A percentile compares a stretch with the other conserved stretches of the same genome.
phyloP scores from a whole-genome alignment of 148 eudicot species.

The Chenopodium album region DNA sequence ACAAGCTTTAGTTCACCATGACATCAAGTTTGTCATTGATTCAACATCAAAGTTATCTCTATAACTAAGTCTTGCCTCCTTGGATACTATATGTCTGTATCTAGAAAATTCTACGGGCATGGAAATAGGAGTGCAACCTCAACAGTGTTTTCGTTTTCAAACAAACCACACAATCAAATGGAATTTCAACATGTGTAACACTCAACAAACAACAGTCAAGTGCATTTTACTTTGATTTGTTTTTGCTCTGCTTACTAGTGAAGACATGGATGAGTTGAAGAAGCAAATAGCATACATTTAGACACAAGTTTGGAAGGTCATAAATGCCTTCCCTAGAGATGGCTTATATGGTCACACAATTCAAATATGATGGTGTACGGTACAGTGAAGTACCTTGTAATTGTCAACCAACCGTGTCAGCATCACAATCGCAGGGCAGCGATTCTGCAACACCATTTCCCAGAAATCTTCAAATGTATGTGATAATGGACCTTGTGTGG shows the following conservation, averaged over 20 bases:
- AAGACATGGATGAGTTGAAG: neutral
- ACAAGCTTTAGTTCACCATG: neutral
- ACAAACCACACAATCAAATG: neutral
- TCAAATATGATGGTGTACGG: neutral
- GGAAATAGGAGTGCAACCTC: neutral
- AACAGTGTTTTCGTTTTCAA: neutral
- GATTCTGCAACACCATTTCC: slow-evolving; percentile 91
- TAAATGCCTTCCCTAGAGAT: neutral
- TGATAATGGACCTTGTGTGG: slow-evolving; percentile 94
- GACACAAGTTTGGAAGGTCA: neutral
- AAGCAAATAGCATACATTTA: neutral
- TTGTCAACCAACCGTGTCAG: slow-evolving; percentile 84
- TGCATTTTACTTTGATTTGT: neutral
- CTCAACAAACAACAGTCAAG: neutral
- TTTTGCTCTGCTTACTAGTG: neutral
- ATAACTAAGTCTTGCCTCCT: neutral
- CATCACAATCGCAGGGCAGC: slow-evolving; percentile 85
- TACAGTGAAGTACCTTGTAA: slow-evolving; percentile 55
- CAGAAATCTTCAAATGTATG: slow-evolving; percentile 94
- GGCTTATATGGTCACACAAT: neutral
- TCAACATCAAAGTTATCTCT: neutral
- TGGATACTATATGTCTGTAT: neutral
- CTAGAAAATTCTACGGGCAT: neutral
- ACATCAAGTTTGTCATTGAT: neutral
- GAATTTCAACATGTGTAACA: neutral